Base-by-base conservation (phyloP, 148 eudicot species). In the Oxyria digyna region DNA sequence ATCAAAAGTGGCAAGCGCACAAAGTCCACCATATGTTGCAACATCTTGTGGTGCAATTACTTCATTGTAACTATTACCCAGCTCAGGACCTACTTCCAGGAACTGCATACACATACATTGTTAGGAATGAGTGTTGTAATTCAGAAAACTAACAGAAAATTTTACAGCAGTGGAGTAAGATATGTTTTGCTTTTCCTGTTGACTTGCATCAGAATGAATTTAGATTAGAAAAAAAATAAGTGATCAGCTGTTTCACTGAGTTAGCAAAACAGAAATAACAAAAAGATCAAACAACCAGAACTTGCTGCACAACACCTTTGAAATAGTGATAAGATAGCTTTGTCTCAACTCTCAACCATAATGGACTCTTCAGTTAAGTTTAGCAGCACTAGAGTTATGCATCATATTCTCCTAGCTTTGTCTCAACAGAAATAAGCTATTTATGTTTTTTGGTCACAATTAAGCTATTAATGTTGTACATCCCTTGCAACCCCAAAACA, bases 1-100 rank as follows among this genome's bases (percentile, higher is more conserved):
- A 74, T 93, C 98, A 78, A 89, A 93, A 70, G 91, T 88, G 74
- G 98, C 96, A 72, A 93, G 96, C 37, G 98, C 98, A 76, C 98
- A 93, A 27, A 93, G 89, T 75, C 96, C 96, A 72, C 98, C 98
- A 75, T 93, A 93, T 48, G 96, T 93, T 38, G 98, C 98, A 73
- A 93, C 87, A 74, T 93, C 98, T 76, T 93, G 98, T 29, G 91
- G 84, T 41, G 96, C 98, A 81, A 93, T 90, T 59, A 93, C 92
- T 80, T 89, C 96, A 4, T 83, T 80, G 74, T 87, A 93, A 78
- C 74, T 76, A 87, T 86, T 93, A 64, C 85, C 96, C 68, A 93
- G 74, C 70, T 93, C 98, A 73, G 81, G 85, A 73, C 87, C 87
- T 35, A 85, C 84, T 82, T 93, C 98, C 81, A 93, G 76, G 78